Conservation (phyloP, 352 stramenopile genomes). For the Globisporangium spinosum region DNA sequence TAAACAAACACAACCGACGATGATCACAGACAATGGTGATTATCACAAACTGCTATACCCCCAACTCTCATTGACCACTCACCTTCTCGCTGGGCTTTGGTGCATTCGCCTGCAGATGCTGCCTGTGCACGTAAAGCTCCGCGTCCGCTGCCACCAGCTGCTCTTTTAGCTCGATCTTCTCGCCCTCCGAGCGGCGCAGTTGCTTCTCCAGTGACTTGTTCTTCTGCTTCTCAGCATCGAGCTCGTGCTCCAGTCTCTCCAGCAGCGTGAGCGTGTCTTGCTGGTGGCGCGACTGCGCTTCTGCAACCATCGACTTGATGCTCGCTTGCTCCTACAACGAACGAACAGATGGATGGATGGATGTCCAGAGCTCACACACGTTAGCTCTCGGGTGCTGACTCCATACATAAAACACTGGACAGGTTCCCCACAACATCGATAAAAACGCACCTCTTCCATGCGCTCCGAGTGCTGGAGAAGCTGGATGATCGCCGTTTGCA, state of each 20-base stretch:
- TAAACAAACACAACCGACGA: not conserved
- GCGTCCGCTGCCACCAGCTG: slow-evolving; percentile 45
- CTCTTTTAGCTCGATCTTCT: slow-evolving; percentile 32
- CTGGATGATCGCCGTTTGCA: slow-evolving; percentile 32
- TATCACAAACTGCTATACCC: not conserved
- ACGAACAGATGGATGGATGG: not conserved
- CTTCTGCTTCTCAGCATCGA: slow-evolving; percentile 22
- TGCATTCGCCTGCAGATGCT: slow-evolving; percentile 5
- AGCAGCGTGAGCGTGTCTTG: slow-evolving; percentile 28
- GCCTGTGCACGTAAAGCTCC: slow-evolving; percentile 37
- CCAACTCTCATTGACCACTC: not conserved
- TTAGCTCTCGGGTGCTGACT: too few relatives aligned
- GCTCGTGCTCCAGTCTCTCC: slow-evolving; percentile 27
- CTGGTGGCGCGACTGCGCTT: slow-evolving; percentile 24
- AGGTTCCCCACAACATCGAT: not conserved
- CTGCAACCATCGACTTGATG: slow-evolving; percentile 31
- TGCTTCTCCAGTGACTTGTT: slow-evolving; percentile 29
- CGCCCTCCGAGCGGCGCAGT: slow-evolving; percentile 26
- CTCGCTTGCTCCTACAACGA: slow-evolving; percentile 21
- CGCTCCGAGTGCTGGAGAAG: slow-evolving; percentile 25
- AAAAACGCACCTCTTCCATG: slow-evolving; percentile 9
- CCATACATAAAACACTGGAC: too few relatives aligned
- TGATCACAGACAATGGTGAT: not conserved
- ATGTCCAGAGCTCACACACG: not conserved
- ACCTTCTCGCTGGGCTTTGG: slow-evolving; percentile 7